phyloP scores from a whole-genome alignment of 129 eudicot genomes.

The Lactuca saligna region DNA sequence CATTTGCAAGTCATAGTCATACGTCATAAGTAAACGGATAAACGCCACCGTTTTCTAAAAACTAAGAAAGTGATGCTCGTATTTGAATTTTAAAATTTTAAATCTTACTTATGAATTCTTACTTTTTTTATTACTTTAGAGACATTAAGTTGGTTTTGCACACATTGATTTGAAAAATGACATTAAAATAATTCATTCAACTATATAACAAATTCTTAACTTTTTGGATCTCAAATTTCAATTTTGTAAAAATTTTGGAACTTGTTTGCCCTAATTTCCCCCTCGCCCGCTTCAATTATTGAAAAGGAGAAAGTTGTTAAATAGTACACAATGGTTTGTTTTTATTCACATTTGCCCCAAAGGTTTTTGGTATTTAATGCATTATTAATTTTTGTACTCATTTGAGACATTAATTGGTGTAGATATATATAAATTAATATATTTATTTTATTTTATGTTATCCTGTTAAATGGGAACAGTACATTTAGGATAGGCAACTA shows the following conservation, averaged over 20 bases:
- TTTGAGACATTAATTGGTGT: slow-evolving; percentile 26
- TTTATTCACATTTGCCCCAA: slow-evolving; percentile 17
- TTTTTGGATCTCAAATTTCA: not conserved
- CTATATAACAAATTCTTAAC: too few relatives aligned
- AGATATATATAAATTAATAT: slow-evolving; percentile 20
- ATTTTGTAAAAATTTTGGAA: not conserved
- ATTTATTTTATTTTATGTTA: slow-evolving; percentile 9
- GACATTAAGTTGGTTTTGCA: too few relatives aligned
- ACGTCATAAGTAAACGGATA: not conserved
- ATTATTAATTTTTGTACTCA: slow-evolving; percentile 19
- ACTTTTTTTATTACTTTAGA: not conserved
- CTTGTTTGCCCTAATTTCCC: not conserved
- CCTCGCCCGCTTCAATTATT: not conserved
- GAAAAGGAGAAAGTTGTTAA: slow-evolving; percentile 25
- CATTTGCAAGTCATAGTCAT: not conserved
- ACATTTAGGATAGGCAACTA: slow-evolving; percentile 21
- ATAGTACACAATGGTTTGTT: slow-evolving; percentile 23
- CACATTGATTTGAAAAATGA: too few relatives aligned
- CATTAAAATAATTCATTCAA: too few relatives aligned
- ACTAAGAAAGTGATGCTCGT: not conserved
- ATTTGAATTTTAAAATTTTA: too few relatives aligned
- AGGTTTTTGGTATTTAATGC: slow-evolving; percentile 9
- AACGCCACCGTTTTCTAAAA: not conserved
- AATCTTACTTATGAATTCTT: not conserved
- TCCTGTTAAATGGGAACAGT: slow-evolving; percentile 27